A percentile compares a stretch with the other conserved stretches of the same genome.
Conservation (phyloP, 1,284 basidiomycete species). For the Rhizoctonia solani region DNA sequence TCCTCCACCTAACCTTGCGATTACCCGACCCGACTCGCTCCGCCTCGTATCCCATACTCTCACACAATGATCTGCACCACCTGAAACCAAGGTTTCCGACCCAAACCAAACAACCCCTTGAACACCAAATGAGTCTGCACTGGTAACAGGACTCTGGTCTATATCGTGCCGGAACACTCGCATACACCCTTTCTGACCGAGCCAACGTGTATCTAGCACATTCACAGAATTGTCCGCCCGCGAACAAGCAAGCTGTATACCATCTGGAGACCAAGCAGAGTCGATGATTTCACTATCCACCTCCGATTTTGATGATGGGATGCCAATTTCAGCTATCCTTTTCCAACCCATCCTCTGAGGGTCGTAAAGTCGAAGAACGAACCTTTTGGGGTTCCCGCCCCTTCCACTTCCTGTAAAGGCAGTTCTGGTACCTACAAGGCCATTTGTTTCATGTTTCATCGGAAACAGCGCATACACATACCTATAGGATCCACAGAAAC, state of each 20-base stretch:
- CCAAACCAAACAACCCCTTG: conserved; percentile 27
- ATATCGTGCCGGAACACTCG: conserved; percentile 20
- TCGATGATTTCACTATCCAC: conserved; percentile 10
- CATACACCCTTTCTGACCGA: conserved; percentile 23
- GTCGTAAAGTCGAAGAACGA: conserved; percentile 22
- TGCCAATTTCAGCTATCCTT: not conserved
- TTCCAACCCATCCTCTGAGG: conserved; percentile 9
- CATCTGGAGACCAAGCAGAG: conserved; percentile 20
- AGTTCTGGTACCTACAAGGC: conserved; percentile 1
- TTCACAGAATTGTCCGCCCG: conserved; percentile 19
- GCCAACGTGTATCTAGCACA: conserved; percentile 27
- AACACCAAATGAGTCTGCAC: conserved; percentile 7
- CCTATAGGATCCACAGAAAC: conserved; percentile 21
- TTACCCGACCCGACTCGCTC: conserved; percentile 52
- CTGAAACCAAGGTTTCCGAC: conserved; percentile 10
- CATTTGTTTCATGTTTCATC: not conserved
- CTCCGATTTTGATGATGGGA: conserved; percentile 6
- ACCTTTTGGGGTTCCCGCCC: conserved; percentile 7
- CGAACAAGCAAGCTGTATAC: conserved; percentile 17
- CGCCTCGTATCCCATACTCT: conserved; percentile 49
- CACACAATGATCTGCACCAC: conserved; percentile 45
- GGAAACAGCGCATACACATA: not conserved
- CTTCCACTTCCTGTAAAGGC: conserved; percentile 16
- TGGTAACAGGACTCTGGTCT: not conserved
- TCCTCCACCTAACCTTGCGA: conserved; percentile 11